Evolutionary conservation across 2,329 filamentous ascomycete species (phyloP), one percentile per base, ranked within the genome.

Genomic region (Penicillium olsonii): DNA sequence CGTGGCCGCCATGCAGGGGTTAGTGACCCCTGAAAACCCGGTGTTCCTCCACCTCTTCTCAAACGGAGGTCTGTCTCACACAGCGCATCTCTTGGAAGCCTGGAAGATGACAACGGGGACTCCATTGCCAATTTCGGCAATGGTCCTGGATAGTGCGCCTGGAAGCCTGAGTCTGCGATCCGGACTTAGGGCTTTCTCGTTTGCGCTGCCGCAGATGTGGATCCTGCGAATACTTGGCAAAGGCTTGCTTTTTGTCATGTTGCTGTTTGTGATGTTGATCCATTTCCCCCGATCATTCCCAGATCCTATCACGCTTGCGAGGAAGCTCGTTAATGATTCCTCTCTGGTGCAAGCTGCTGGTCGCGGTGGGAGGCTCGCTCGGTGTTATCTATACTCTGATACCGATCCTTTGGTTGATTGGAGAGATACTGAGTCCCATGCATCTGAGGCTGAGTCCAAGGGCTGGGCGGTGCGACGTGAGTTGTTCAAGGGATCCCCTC

Each of bases 1-100:
- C 8, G 60, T 74, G 9, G 60, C 69, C 12, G 66, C 66, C 17
- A 60, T 76, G 14, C 64, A 57, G 39, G 48, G 51, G 24, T 63
- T 43, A 37, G 55, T 52, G 37, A 48, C 49, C 53, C 51, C 60
- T 19, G 49, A 61, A 42, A 56, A 56, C 63, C 58, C 68, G 5
- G 60, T 68, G 9, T 67, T 75, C 24, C 54, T 79, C 8, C 77
- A 80, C 60, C 63, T 74, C 47, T 80, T 80, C 64, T 79, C 76
- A 18, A 78, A 80, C 50, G 78, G 77, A 20, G 78, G 78, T 14
- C 62, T 71, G 17, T 68, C 70, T 42, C 72, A 72, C 5, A 63
- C 68, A 3, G 63, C 62, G 4, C 61, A 69, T 20, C 52, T 80
- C 6, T 69, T 77, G 2, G 53, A 60, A 14, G 55, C 63, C 9